Base-by-base conservation (phyloP, 768 basidiomycete genomes). In the Russula brevipes region DNA sequence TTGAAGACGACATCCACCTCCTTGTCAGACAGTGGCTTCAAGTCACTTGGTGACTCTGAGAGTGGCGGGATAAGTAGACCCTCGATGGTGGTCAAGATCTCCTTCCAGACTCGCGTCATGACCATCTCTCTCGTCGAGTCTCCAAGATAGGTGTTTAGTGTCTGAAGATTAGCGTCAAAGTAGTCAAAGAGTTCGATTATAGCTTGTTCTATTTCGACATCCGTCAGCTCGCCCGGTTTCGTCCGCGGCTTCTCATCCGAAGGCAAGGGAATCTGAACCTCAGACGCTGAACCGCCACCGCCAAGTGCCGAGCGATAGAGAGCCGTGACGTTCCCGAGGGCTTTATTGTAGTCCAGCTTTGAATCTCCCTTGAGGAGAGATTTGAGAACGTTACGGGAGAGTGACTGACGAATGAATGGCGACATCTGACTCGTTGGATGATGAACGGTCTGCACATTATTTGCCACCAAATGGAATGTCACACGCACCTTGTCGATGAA, bases 1-100 rank as follows among this genome's bases (percentile, higher is more conserved):
- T 94, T 96, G 78, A 98, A 93, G n/a, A 95, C 96, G 63, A 98
- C 88, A 72, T 98, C 97, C 42, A 98, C 90, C 76, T 98, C 97
- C 75, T 96, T 95, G 70, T 98, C 97, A 33, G 82, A 87, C 71
- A 99, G 73, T 1, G 94, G 88, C 68, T 91, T 89, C 92, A 98
- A 88, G 58, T 94, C 90, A 49, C 93, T 93, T 10, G 87, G 79
- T 17, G 83, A 76, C 64, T 96, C 92, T 5, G 89, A 91, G 60
- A 99, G 74, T 3, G 95, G 91, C 4, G 97, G 97, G 16, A 98
- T 87, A 64, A 98, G 82, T 68, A 98, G 75, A 10, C 85, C 87
- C 71, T 98, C 97, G 60, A 98, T 82, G 17, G 93, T 83, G 24
- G 78, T 79, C 70, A 98, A 72, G 60, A 99, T 86, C 74, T 98